Conservation (phyloP, 306 rosid species). For the Albizia julibrissin region DNA sequence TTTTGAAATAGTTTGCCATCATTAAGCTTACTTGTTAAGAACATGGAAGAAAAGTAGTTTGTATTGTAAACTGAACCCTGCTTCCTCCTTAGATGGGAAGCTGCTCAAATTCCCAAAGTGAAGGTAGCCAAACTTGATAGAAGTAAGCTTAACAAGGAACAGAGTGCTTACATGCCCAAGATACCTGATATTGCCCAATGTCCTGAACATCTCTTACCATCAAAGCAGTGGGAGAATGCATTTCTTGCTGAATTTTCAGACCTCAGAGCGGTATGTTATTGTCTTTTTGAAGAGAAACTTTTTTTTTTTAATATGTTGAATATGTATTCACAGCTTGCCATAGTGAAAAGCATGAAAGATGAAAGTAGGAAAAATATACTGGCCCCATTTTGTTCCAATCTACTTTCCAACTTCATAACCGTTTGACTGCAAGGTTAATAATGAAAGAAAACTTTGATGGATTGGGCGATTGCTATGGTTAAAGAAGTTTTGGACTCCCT, state of each 20-base stretch:
- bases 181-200: constrained; percentile 83
- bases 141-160: constrained; percentile 64
- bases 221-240: constrained; percentile 81
- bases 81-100: constrained; percentile 78
- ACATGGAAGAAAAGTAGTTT: not conserved
- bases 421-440: not conserved
- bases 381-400: not conserved
- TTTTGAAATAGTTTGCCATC: not conserved
- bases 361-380: not conserved
- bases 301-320: not conserved
- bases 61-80: constrained; percentile 6
- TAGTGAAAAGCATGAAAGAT: not conserved
- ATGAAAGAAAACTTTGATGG: not conserved
- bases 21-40: not conserved
- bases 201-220: constrained; percentile 76
- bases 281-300: not conserved
- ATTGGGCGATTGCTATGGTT: not conserved
- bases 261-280: constrained; percentile 60
- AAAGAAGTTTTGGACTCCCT: not conserved
- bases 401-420: not conserved
- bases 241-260: constrained; percentile 79
- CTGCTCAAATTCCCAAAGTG: constrained; percentile 75
- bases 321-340: not conserved
- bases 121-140: constrained; percentile 80
- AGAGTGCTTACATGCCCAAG: constrained; percentile 83